phyloP scores from a whole-genome alignment of 2,329 filamentous ascomycete species.

The Iodosphaeria phyllophila region DNA sequence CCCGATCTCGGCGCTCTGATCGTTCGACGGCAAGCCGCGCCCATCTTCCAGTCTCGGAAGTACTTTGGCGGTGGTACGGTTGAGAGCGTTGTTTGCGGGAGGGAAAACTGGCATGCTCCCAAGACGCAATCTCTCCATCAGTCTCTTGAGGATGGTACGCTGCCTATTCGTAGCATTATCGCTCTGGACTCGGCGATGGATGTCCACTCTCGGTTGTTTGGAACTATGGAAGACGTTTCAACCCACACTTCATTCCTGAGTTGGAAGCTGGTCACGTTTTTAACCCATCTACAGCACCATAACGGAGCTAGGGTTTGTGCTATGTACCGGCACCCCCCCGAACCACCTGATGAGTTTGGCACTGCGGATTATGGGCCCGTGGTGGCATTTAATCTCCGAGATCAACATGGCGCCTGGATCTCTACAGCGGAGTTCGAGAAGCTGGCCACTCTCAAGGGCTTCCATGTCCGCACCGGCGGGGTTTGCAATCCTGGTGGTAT shows the following conservation, averaged over 20 bases:
- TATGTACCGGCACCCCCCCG: too few relatives aligned
- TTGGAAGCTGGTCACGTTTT: slow-evolving; percentile 33
- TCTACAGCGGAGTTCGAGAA: slow-evolving; percentile 78
- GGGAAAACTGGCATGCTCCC: slow-evolving; percentile 64
- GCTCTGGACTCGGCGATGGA: slow-evolving; percentile 60
- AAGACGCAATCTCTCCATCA: slow-evolving; percentile 61
- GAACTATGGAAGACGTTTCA: slow-evolving; percentile 49
- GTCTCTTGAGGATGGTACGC: slow-evolving; percentile 73
- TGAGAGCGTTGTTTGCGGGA: slow-evolving; percentile 65
- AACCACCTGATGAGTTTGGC: too few relatives aligned
- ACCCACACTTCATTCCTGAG: slow-evolving; percentile 52
- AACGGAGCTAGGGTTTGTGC: slow-evolving; percentile 49
- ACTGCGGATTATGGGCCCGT: slow-evolving; percentile 44
- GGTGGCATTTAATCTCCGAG: slow-evolving; percentile 66
- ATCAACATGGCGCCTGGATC: slow-evolving; percentile 51
- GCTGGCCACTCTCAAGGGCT: slow-evolving; percentile 55
- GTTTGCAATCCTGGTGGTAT: slow-evolving; percentile 86
- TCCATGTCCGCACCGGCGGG: slow-evolving; percentile 75
- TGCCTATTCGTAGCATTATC: slow-evolving; percentile 80
- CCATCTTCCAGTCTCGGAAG: slow-evolving; percentile 43
- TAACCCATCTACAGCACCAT: slow-evolving; percentile 44
- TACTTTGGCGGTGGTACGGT: slow-evolving; percentile 96
- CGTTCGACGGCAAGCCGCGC: slow-evolving; percentile 51
- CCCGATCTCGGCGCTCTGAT: slow-evolving; percentile 78
- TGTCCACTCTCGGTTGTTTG: slow-evolving; percentile 50